Evolutionary conservation across 345 rosid species (phyloP).

Genomic region (Melaleuca quinquenervia): DNA sequence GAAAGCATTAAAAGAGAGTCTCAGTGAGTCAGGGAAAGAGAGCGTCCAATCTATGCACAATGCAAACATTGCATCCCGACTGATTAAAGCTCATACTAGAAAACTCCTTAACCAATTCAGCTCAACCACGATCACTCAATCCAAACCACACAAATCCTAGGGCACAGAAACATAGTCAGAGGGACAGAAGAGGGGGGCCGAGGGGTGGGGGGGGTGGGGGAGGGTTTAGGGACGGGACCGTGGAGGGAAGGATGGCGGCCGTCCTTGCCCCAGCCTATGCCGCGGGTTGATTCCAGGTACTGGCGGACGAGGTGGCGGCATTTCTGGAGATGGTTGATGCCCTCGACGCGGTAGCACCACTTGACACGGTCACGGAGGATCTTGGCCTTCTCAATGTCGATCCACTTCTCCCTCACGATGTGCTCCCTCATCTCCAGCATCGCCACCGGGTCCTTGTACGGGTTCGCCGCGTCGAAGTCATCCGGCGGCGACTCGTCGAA

Average conservation of each 20-base stretch:
- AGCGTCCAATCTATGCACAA: background rate
- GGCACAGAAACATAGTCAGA: background rate
- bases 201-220: background rate
- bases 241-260: slow-evolving; percentile 87
- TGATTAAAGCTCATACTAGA: background rate
- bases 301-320: slow-evolving; percentile 89
- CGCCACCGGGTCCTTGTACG: slow-evolving; percentile 98
- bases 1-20: background rate
- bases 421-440: slow-evolving; percentile 98
- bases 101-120: background rate
- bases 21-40: background rate
- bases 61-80: background rate
- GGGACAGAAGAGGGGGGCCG: background rate
- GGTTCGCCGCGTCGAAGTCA: slow-evolving; percentile 71
- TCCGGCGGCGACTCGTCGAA: slow-evolving; percentile 98
- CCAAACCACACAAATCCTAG: background rate
- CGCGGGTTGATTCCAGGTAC: slow-evolving; percentile 95
- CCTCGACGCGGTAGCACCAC: slow-evolving; percentile 99
- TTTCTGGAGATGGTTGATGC: slow-evolving; percentile 91
- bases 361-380: slow-evolving; percentile 75
- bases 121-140: background rate
- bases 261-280: slow-evolving; percentile 99
- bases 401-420: slow-evolving; percentile 94
- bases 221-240: slow-evolving; percentile 25
- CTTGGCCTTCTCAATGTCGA: slow-evolving; percentile 96